Evolutionary conservation across 768 basidiomycete species (phyloP), one percentile per base, ranked within the genome.

Genomic region (Termitomyces sp.): DNA sequence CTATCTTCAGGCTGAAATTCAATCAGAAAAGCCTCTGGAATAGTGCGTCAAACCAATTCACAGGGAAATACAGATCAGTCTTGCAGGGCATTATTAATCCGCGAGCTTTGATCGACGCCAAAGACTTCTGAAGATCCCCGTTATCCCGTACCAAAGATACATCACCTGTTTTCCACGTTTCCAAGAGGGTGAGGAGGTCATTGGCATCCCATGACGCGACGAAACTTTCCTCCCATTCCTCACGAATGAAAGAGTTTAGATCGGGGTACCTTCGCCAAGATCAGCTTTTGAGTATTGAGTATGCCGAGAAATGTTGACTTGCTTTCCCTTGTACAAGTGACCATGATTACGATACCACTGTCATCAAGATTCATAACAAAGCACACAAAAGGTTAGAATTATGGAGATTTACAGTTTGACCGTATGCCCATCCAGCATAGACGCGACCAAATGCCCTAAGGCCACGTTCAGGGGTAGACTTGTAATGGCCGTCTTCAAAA

Each of bases 351-450:
- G 75, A 71, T 77, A 85, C 82, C 82, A 85, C 84, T 85, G 59
- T 6, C 5, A 58, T 16, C 18, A 12, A 20, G 30, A n/a, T 23
- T 49, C 26, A 49, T 26, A 56, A 26, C n/a, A 8, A 41, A 35
- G 18, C 26, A 28, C 16, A 13, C 13, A 1, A 43, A n/a, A 0
- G n/a, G 10, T 43, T 8, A 38, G 44, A 58, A 33, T 35, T 8
- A 12, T 49, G n/a, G 40, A 32, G 44, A 68, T 76, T 43, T 40
- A 79, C 82, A 30, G 81, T 74, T 65, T 84, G 82, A 10, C 83
- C 78, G 64, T 84, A 84, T 9, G 82, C 82, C 82, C 84, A 84
- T 30, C 81, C 82, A 44, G 79, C 79, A 61, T 82, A 85, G 3
- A 73, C 82, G 13, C 84, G 75, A 2, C 75, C 82, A 58, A 83